A percentile compares a stretch with the other conserved stretches of the same genome.
These are phyloP conservation scores for Populus hybrid DNA, from an alignment of 441 rosid species.

Conservation along the genomic window DNA sequence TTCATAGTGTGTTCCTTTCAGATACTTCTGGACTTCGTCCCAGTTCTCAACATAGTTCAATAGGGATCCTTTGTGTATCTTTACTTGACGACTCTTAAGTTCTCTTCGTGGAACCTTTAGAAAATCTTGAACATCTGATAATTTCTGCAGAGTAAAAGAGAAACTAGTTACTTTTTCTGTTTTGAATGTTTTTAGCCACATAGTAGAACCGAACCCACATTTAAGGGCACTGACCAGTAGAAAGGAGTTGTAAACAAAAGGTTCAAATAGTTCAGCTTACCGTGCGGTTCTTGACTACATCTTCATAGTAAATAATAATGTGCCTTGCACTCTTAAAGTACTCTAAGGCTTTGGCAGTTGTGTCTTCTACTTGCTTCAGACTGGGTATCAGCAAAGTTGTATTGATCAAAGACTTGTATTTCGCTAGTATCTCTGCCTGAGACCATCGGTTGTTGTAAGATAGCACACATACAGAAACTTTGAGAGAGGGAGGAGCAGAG, in stretches of 20 bases:
- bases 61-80: no score
- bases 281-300: conserved; percentile 69
- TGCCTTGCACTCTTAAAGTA: conserved; percentile 81
- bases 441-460: conserved; percentile 24
- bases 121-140: conserved; percentile 73
- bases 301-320: conserved; percentile 78
- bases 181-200: not conserved
- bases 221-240: not conserved
- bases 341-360: conserved; percentile 65
- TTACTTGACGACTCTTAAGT: conserved; percentile 63
- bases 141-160: conserved; percentile 45
- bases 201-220: not conserved
- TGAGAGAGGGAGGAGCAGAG: conserved; percentile 4
- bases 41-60: no score
- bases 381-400: conserved; percentile 50
- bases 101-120: conserved; percentile 64
- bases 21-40: no score
- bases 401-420: conserved; percentile 72
- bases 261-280: conserved; percentile 40
- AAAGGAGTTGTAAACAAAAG: not conserved
- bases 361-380: conserved; percentile 65
- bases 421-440: conserved; percentile 93
- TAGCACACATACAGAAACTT: not conserved
- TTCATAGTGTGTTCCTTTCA: conserved; percentile 13
- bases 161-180: not conserved